phyloP scores from a whole-genome alignment of 2,329 filamentous ascomycete species.

The Aspergillus quadricinctus region DNA sequence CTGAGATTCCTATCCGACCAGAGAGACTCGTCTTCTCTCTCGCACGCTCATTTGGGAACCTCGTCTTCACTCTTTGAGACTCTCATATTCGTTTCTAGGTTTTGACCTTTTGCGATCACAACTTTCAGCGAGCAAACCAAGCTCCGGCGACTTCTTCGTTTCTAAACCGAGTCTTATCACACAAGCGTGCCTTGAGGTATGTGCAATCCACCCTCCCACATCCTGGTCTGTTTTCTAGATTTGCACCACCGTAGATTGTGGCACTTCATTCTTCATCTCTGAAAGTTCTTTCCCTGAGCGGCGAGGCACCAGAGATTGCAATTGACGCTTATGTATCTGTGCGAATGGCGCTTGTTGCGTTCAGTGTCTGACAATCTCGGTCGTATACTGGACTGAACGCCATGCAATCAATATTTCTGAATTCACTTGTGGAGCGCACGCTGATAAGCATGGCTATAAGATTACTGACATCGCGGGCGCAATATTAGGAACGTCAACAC shows the following conservation, averaged over 20 bases:
- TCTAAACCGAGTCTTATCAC: slow-evolving; percentile 23
- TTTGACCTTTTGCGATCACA: slow-evolving; percentile 1
- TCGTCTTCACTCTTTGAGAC: slow-evolving; percentile 23
- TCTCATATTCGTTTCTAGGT: slow-evolving; percentile 8
- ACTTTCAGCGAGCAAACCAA: neutral
- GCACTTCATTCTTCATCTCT: neutral
- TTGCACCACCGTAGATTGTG: neutral
- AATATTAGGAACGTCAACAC: slow-evolving; percentile 10
- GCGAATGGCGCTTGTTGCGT: neutral
- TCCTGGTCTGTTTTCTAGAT: neutral
- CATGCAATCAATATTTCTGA: neutral
- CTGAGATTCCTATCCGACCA: slow-evolving; percentile 38
- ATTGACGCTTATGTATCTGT: neutral
- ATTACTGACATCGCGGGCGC: neutral
- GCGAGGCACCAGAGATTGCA: neutral
- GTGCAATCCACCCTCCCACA: slow-evolving; percentile 10
- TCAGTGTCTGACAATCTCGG: neutral
- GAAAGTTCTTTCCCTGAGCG: neutral
- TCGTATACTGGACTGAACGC: neutral
- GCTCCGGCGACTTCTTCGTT: slow-evolving; percentile 9
- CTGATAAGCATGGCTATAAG: neutral
- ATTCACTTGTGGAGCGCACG: neutral
- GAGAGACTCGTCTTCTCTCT: slow-evolving; percentile 36
- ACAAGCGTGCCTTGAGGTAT: slow-evolving; percentile 29
- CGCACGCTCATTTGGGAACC: slow-evolving; percentile 37